Evolutionary conservation across 306 rosid genomes (phyloP).

Genomic region (Lathyrus oleraceus): DNA sequence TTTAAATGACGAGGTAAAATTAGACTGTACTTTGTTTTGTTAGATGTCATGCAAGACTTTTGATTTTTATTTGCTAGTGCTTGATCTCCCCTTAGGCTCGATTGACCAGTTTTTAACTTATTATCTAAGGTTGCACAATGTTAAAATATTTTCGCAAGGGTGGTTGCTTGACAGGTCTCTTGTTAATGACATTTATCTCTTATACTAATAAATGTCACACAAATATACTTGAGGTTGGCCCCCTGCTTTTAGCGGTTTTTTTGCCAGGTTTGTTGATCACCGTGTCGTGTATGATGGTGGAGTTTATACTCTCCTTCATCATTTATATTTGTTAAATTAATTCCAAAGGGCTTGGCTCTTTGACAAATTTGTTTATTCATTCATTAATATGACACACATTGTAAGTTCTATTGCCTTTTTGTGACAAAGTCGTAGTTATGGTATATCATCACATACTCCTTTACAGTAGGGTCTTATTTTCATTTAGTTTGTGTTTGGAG

Average conservation of each 20-base stretch:
- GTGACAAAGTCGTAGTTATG: not conserved
- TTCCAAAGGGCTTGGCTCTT: not conserved
- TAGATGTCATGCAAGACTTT: constrained; percentile 11
- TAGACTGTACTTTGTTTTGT: constrained; percentile 3
- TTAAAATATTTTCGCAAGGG: constrained; percentile 22
- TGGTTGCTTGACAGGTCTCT: constrained; percentile 17
- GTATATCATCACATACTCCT: constrained; percentile 12
- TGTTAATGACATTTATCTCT: constrained; percentile 9
- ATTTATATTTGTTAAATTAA: not conserved
- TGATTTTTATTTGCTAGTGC: constrained; percentile 26
- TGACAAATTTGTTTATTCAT: not conserved
- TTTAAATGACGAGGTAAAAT: constrained; percentile 82
- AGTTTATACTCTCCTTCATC: constrained; percentile 21
- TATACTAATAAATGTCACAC: constrained; percentile 7
- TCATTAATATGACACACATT: not conserved
- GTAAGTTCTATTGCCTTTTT: constrained; percentile 6
- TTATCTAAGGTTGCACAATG: not conserved
- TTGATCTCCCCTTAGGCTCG: constrained; percentile 16
- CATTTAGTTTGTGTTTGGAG: constrained; percentile 27
- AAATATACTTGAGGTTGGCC: not conserved
- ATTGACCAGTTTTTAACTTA: constrained; percentile 12
- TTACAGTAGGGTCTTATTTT: constrained; percentile 33
- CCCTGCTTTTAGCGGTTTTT: constrained; percentile 12
- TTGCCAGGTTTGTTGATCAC: constrained; percentile 17
- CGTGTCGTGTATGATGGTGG: not conserved